phyloP scores from a whole-genome alignment of 345 rosid genomes.

The Excoecaria cochinchinensis region DNA sequence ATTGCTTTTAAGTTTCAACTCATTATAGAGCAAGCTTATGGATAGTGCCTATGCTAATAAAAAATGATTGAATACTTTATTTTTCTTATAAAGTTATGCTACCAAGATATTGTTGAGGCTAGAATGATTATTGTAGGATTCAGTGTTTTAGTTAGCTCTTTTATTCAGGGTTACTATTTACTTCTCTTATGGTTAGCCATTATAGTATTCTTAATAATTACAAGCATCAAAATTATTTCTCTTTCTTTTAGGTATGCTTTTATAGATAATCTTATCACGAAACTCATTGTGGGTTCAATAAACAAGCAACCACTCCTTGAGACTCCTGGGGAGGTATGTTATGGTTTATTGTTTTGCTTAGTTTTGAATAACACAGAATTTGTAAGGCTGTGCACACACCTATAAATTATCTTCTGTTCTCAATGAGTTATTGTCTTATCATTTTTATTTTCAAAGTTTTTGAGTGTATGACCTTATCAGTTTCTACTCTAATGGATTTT shows the following conservation, averaged over 20 bases:
- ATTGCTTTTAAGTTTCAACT: conserved; percentile 13
- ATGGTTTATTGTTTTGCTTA: conserved; percentile 8
- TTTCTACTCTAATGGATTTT: too few relatives aligned
- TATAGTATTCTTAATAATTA: conserved; percentile 9
- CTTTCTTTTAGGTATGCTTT: conserved; percentile 50
- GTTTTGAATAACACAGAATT: not conserved
- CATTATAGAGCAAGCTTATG: not conserved
- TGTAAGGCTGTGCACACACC: not conserved
- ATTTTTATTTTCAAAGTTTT: not conserved
- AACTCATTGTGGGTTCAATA: conserved; percentile 70
- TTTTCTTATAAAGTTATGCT: not conserved
- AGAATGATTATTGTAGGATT: conserved; percentile 9
- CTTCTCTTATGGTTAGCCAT: not conserved
- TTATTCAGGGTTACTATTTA: conserved; percentile 3
- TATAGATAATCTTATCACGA: conserved; percentile 48
- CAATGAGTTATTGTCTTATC: not conserved
- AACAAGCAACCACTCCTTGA: conserved; percentile 84
- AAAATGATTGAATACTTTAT: not conserved
- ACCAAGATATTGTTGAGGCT: not conserved
- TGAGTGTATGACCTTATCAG: not conserved
- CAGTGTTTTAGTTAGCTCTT: conserved; percentile 2
- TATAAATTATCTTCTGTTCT: not conserved
- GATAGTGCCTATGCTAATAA: not conserved
- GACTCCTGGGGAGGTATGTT: conserved; percentile 81
- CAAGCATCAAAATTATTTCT: not conserved